Conservation (phyloP, 23 red algal genomes). For the Chondrus crispus region DNA sequence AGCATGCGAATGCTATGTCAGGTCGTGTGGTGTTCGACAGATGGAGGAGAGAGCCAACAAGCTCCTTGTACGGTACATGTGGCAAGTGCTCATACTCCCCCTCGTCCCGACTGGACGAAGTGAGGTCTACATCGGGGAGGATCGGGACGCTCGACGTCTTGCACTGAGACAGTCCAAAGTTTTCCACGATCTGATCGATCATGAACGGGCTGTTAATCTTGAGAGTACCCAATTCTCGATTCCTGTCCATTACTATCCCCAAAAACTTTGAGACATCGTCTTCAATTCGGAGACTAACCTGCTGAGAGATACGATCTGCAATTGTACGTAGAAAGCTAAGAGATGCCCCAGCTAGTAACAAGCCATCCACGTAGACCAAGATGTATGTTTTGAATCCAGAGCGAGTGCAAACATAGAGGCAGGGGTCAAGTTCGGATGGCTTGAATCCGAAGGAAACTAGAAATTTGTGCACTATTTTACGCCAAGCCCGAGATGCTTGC, state of each 20-base stretch:
- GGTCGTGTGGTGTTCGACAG: constrained; percentile 5
- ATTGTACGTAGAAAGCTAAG: neutral
- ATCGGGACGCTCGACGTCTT: neutral
- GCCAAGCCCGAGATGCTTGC: neutral
- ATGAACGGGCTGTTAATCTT: neutral
- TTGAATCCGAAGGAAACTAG: neutral
- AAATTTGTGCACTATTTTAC: neutral
- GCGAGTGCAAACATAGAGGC: neutral
- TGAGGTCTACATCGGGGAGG: neutral
- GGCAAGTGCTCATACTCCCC: neutral
- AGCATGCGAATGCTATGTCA: neutral
- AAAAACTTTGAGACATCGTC: neutral
- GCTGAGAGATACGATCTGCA: neutral
- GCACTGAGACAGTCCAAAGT: neutral
- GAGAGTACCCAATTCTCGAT: neutral
- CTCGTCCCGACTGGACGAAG: neutral
- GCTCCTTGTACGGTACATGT: neutral
- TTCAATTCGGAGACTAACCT: neutral
- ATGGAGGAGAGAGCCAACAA: constrained; percentile 10
- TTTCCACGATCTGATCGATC: neutral
- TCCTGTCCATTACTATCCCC: neutral
- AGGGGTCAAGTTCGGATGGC: neutral
- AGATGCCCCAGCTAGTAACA: neutral
- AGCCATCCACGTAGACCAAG: neutral
- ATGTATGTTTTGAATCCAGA: neutral